Evolutionary conservation across 345 rosid genomes (phyloP), one percentile per base, ranked within the genome.

Genomic region (Lepidium sativum): DNA sequence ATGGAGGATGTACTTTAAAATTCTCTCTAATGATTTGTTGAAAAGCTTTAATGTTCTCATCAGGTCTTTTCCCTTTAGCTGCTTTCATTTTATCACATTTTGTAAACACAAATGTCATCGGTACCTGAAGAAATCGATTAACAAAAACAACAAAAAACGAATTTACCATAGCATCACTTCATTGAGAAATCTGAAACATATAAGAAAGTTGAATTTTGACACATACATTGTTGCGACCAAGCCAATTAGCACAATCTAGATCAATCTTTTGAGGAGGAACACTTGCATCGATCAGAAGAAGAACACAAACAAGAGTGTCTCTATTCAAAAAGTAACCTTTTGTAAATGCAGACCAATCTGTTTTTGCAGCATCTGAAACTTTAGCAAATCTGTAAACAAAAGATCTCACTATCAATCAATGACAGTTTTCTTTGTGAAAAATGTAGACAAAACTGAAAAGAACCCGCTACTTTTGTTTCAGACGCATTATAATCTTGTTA

Each of bases 191-290:
- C 12, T 9, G 47, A 18, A 45, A 53, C n/a, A 33, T 4, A 45
- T 0, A 4, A 13, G 3, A 21, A 41, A 23, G 42, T 12, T 9
- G 34, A 40, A 37, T 41, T 14, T 20, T 27, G 31, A 4, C 4
- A 63, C 80, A 6, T 74, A 87, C 98, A 47, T 87, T 76, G 79
- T 86, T 87, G 74, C 90, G 95, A 39, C 91, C 92, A 55, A 92
- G 96, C 99, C 99, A 92, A 79, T 83, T 86, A 8, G 92, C 96
- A 56, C 94, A 92, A 73, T 92, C 99, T 14, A 92, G 81, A 75
- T 90, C 99, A 13, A 86, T 89, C 80, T 80, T 90, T 69, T 89
- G 96, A 70, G 90, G 96, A 12, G 96, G 96, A 58, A 92, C 90
- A 69, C 95, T 89, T 7, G 96, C 95, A 77, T 90, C 97, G 3